Conservation (phyloP, 495 filamentous ascomycete species). For the Trichoderma erinaceum region DNA sequence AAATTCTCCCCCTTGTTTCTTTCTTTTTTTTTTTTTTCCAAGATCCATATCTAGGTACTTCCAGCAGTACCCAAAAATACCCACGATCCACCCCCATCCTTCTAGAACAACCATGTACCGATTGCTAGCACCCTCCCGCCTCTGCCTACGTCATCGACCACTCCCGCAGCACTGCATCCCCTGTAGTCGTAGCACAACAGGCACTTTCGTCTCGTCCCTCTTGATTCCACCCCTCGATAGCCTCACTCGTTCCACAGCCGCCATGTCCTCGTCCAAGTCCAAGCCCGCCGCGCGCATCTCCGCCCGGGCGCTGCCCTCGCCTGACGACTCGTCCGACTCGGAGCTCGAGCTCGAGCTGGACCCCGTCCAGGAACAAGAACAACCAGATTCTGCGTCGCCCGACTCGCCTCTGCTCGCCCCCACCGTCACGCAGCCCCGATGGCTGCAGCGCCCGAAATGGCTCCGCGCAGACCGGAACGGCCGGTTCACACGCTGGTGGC, state of each 20-base stretch:
- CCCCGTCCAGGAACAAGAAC: not conserved
- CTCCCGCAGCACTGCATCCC: too few relatives aligned
- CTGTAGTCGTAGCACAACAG: not conserved
- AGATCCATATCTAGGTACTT: too few relatives aligned
- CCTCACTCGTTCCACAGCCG: not conserved
- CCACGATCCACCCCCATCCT: not conserved
- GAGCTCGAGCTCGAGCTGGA: conserved; percentile 2
- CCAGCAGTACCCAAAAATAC: not conserved
- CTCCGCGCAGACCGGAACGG: not conserved
- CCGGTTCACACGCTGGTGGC: not conserved
- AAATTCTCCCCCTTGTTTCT: too few relatives aligned
- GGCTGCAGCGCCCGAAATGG: conserved; percentile 3
- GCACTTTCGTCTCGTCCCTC: not conserved
- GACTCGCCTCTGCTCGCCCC: conserved; percentile 4
- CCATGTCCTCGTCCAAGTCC: not conserved
- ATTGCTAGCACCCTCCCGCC: not conserved
- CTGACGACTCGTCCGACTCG: not conserved
- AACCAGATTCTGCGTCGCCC: not conserved
- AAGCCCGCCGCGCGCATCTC: not conserved
- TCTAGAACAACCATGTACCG: not conserved
- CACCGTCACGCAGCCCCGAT: not conserved
- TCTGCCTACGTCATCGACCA: not conserved
- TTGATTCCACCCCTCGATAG: not conserved
- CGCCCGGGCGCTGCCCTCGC: not conserved
- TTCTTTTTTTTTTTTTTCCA: too few relatives aligned